Evolutionary conservation across 2,329 filamentous ascomycete species (phyloP).

Genomic region (Cryphonectria naterciae): DNA sequence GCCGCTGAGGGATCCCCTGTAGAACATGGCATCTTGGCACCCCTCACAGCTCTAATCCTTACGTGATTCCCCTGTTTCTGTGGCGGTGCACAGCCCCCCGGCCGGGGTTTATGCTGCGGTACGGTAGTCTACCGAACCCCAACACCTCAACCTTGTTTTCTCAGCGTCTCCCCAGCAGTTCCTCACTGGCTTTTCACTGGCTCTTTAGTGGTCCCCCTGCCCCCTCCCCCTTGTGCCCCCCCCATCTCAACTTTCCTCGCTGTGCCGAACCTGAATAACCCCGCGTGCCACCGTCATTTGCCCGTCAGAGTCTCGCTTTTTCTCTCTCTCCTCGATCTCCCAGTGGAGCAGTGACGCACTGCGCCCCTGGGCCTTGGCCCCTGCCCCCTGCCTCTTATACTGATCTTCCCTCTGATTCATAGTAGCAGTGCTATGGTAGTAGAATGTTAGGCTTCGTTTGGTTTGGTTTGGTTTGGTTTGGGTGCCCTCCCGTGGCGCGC

Average conservation of each 20-base stretch:
- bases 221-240: not conserved
- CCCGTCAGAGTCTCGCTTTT: conserved; percentile 2
- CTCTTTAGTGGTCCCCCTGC: not conserved
- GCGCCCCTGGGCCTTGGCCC: conserved; percentile 11
- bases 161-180: not conserved
- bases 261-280: not conserved
- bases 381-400: conserved; percentile 7
- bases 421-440: not conserved
- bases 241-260: not conserved
- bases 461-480: conserved; percentile 4
- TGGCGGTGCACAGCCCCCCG: conserved; percentile 2
- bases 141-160: not conserved
- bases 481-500: conserved; percentile 1
- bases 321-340: not conserved
- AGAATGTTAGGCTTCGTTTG: not conserved
- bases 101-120: not conserved
- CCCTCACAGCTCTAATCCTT: conserved; percentile 3
- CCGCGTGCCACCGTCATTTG: conserved; percentile 11
- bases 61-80: not conserved
- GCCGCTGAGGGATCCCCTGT: not conserved
- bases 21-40: not conserved
- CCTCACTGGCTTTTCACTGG: not conserved
- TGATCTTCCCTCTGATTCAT: not conserved
- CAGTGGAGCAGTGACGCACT: conserved; percentile 23
- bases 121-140: not conserved